Base-by-base conservation (phyloP, 495 filamentous ascomycete species). In the Trichoderma gamsii region DNA sequence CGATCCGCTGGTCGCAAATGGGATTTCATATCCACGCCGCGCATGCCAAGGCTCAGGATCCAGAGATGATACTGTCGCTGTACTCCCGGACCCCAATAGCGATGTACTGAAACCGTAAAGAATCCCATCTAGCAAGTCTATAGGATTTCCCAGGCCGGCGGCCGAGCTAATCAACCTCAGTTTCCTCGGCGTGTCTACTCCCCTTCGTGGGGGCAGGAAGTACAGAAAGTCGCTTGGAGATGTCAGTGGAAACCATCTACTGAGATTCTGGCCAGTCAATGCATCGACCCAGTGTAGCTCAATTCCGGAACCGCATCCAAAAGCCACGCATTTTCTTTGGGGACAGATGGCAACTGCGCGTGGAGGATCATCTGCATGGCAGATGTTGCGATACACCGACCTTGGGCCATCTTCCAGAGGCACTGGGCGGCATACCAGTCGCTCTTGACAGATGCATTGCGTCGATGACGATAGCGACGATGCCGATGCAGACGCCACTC, bases 201-300 rank as follows among this genome's bases (percentile, higher is more conserved):
- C 85, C 3, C 74, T 72, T 29, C 82, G 82, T 41, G 83, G 85
- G 6, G 87, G 84, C 25, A 92, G 78, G 72, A 92, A 92, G 71
- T 88, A 87, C 8, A 92, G 72, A 68, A 83, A 83, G 68, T 92
- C 90, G 0, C 85, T 86, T 1, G 89, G 85, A 46, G 87, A 82
- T 5, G 86, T 84, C 67, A 91, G 85, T 1, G 88, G 86, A 66
- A 92, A 89, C 80, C 84, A 89, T 70, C 81, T 82, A 74, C 79
- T 87, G 64, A 84, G 77, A 61, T 86, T 81, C 68, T 85, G 83
- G 0, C 85, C 82, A 4, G 82, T 88, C 35, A 82, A 71, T 51
- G 85, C 84, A 72, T 91, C 88, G 32, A 90, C 78, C 88, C 90
- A 92, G 70, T 90, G 88, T 11, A 92, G 75, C 70, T 92, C 88